These are phyloP conservation scores for Fusarium clavum DNA, from an alignment of 2,329 filamentous ascomycete species.

Conservation along the genomic window DNA sequence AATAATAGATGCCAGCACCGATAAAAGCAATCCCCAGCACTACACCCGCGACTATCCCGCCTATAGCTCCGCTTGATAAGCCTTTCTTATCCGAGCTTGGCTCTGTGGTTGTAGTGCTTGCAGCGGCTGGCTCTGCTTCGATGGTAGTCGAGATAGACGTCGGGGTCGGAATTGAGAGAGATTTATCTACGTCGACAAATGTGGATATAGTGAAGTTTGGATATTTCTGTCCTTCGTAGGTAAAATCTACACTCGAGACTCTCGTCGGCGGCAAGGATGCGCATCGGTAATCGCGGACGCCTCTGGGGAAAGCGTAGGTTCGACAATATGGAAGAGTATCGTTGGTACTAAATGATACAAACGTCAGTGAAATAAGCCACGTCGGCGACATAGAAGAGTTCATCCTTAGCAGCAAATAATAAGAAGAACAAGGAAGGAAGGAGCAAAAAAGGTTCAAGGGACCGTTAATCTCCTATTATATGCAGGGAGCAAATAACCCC, in stretches of 20 bases:
- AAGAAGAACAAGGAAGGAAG: neutral
- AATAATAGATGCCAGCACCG: neutral
- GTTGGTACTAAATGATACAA: neutral
- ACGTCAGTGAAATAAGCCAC: neutral
- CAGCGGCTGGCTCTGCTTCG: neutral
- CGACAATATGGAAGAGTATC: neutral
- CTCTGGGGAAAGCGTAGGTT: neutral
- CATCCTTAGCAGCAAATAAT: neutral
- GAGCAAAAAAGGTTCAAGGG: accelerated
- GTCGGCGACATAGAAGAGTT: neutral
- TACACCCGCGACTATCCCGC: neutral
- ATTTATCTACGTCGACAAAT: neutral
- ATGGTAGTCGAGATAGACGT: neutral
- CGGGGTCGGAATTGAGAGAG: neutral
- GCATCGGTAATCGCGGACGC: neutral
- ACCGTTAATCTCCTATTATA: neutral
- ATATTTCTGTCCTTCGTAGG: neutral
- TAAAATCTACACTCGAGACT: neutral
- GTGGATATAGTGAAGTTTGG: neutral
- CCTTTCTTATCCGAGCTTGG: neutral
- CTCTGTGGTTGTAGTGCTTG: neutral
- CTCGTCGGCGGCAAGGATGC: neutral
- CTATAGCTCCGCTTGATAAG: neutral
- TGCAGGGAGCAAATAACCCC: neutral
- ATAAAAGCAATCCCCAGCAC: accelerated